phyloP scores from a whole-genome alignment of 208 protist genomes.

The Borovskyia barvae region DNA sequence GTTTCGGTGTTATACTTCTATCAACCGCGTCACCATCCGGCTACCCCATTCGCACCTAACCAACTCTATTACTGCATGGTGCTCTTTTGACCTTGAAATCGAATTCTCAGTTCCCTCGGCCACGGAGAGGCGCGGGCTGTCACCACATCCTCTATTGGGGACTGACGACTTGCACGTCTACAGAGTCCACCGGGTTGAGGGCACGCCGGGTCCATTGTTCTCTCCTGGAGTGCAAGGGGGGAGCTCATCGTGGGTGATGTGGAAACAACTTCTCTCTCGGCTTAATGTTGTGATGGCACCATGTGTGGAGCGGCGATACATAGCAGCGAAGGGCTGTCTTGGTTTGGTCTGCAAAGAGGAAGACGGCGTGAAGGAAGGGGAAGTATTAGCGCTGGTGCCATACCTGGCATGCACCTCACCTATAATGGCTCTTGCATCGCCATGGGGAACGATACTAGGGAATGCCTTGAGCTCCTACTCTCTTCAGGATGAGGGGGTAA shows the following conservation, averaged over 20 bases:
- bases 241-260: conserved; percentile 28
- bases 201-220: too few species aligned
- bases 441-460: conserved; percentile 41
- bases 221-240: not conserved
- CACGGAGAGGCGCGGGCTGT: too few species aligned
- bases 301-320: conserved; percentile 25
- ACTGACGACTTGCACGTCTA: too few species aligned
- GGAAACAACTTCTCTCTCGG: conserved; percentile 31
- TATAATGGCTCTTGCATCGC: conserved; percentile 51
- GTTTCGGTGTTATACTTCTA: too few species aligned
- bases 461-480: conserved; percentile 32
- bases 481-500: conserved; percentile 22
- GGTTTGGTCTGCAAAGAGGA: conserved; percentile 40
- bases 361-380: conserved; percentile 28
- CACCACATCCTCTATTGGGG: too few species aligned
- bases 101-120: too few species aligned
- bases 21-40: too few species aligned
- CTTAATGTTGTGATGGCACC: conserved; percentile 37
- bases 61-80: too few species aligned
- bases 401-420: conserved; percentile 47
- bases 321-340: conserved; percentile 31
- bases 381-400: conserved; percentile 49
- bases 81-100: too few species aligned
- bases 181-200: too few species aligned
- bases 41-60: too few species aligned